Evolutionary conservation across 1,139 yeast species (phyloP), one percentile per base, ranked within the genome.

Genomic region (Arxiozyma telluris): DNA sequence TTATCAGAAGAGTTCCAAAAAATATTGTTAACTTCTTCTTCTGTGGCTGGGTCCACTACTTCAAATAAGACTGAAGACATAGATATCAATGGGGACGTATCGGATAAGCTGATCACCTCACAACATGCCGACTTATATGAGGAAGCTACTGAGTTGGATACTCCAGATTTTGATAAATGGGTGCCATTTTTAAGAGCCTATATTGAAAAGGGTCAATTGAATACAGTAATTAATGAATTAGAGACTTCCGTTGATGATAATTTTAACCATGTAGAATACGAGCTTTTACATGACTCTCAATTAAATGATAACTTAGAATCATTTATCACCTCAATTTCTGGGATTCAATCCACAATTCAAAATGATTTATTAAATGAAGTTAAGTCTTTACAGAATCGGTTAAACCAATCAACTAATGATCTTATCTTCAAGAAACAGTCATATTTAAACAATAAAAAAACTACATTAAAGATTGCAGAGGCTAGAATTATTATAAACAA

Each of bases 381-480:
- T 3, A 54, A 54, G 8, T 55, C 55, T 7, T 57, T 66, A 30
- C 68, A 82, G 58, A 70, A 72, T 34, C 80, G 79, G 58, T 73
- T 90, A 45, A 78, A 80, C 55, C 76, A 77, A 57, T 81, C 95
- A 1, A 91, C 93, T 0, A 73, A 74, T 52, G 82, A 80, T 55
- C 75, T 89, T 48, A 78, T 83, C 15, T 75, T 78, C 42, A 79
- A 81, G 62, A 84, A 84, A 67, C 80, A 78, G 59, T 68, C 73
- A 45, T 73, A 78, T 51, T 72, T 84, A 34, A 78, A 78, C 55
- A 72, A 79, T 57, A 83, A 83, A 59, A 84, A 82, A 61, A 78
- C 83, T 8, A 73, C 79, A 41, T 71, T 75, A 55, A 81, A 83
- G 63, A 83, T 86, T 58, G 76, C 78, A 50, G 90, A 85, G 61